Base-by-base conservation (phyloP, 768 basidiomycete genomes). In the Pisolithus orientalis region DNA sequence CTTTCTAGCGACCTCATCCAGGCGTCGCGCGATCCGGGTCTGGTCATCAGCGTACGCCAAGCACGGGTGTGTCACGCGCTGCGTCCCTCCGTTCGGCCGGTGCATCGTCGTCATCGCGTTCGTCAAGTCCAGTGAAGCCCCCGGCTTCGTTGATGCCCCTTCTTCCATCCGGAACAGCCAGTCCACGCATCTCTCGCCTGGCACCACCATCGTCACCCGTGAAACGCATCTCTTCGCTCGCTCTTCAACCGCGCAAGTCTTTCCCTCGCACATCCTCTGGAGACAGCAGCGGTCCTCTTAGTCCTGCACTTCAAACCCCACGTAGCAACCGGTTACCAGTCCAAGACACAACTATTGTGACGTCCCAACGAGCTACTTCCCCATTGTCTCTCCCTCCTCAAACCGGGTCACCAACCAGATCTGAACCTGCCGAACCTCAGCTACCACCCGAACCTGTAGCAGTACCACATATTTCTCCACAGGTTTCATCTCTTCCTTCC, bases 1-100 rank as follows among this genome's bases (percentile, higher is more conserved):
- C 17, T 34, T 40, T 70, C 28, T 31, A 65, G 55, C 72, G 72
- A 49, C 47, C 54, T 4, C 61, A 64, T 25, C 51, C 59, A 52
- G 52, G 42, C 37, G 44, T 57, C 48, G 51, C 58, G 44, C 64
- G 75, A 59, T 55, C 76, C 56, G 31, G 49, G 58, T 47, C 71
- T 14, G 78, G 79, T 11, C 87, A 90, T 65, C 80, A 82, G 54
- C 77, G 85, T 28, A 81, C 82, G 0, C 64, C 76, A n/a, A 88
- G 80, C 53, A 66, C 69, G 5, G 69, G 75, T 39, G 66, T 61
- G n/a, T 43, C 72, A 62, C 82, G 50, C 47, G 73, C 56, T 65
- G 72, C 60, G 59, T 73, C 54, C 57, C 66, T 62, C 13, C 74
- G 80, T 25, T 75, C 78, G 6, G 73, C 77, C 2, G 61, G 53